Base-by-base conservation (phyloP, 2,329 filamentous ascomycete species). In the Fusarium drepaniforme region DNA sequence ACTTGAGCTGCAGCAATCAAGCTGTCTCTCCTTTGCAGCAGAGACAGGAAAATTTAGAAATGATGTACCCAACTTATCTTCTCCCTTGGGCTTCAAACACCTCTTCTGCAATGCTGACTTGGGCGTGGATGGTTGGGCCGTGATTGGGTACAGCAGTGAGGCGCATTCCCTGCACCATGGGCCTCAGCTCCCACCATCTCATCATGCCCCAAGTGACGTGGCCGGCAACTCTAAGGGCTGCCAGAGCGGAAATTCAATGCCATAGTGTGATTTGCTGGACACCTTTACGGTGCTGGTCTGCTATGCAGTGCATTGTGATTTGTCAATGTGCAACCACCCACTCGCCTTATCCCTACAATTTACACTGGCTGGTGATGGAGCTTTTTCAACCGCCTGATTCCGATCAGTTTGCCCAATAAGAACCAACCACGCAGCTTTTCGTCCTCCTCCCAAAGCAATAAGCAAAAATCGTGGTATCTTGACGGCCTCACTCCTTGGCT, bases 371-470 rank as follows among this genome's bases (percentile, higher is more conserved):
- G 44, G 15, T 25, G 16, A 53, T 21, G 44, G 16, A 21, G 40
- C n/a, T 11, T 40, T 40, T 53, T n/a, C 33, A 35, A 35, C 13
- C 21, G 40, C 30, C 44, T 64, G 44, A 30, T 64, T 42, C 16
- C 11, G 16, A 56, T 15, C 33, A 8, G 3, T 53, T 25, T 6
- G 23, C 13, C 61, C 61, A 64, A 64, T 64, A 16, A 23, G 6
- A 33, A 7, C 23, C 44, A 56, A 49, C 61, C 61, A 64, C 61
- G 61, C 61, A 53, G 61, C 61, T 53, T 53, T 16, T 18, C 44
- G 16, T 53, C 61, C 30, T 64, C 6, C 13, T 42, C 9, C 8
- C 12, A 30, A 49, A 25, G 59, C 2, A 33, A 62, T 33, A 11
- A 46, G 42, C 42, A 46, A 33, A 30, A 21, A 23, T 35, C 30